Evolutionary conservation across 345 rosid genomes (phyloP).

Genomic region (Ricinus communis): DNA sequence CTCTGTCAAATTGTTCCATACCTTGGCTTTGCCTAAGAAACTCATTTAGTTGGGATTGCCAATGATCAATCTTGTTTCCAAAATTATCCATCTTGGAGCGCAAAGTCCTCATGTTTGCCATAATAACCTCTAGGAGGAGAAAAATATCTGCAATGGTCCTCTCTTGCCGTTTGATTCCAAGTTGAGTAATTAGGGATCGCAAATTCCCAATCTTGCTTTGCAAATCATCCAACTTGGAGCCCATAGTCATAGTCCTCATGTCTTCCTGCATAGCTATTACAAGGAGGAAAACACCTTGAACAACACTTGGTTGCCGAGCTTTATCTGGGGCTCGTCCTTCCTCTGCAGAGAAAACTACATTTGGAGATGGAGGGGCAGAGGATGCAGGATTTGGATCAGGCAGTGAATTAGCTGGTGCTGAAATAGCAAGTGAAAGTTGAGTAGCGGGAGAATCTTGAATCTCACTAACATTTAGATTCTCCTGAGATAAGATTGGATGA

Average conservation of each 20-base stretch:
- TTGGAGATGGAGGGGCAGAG: neutral
- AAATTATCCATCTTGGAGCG: conserved; percentile 6
- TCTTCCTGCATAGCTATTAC: conserved; percentile 6
- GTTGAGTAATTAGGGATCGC: neutral
- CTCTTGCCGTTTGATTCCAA: neutral
- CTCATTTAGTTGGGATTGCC: conserved; percentile 3
- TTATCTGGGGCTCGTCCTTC: neutral
- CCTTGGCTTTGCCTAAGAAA: neutral
- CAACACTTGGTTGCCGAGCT: neutral
- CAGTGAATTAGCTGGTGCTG: neutral
- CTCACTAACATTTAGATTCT: neutral
- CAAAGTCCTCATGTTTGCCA: conserved; percentile 6
- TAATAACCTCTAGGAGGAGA: conserved; percentile 3
- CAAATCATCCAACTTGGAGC: neutral
- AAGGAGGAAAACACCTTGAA: neutral
- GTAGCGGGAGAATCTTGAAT: neutral
- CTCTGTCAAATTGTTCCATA: neutral
- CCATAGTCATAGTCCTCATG: neutral
- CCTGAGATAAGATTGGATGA: neutral
- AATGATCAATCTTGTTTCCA: neutral
- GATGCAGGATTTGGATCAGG: neutral
- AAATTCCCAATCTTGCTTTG: neutral
- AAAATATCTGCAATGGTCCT: conserved; percentile 1
- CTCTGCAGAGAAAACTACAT: neutral
- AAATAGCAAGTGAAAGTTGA: neutral